Evolutionary conservation across 2,329 filamentous ascomycete genomes (phyloP), one percentile per base, ranked within the genome.

Genomic region (Balansia obtecta): DNA sequence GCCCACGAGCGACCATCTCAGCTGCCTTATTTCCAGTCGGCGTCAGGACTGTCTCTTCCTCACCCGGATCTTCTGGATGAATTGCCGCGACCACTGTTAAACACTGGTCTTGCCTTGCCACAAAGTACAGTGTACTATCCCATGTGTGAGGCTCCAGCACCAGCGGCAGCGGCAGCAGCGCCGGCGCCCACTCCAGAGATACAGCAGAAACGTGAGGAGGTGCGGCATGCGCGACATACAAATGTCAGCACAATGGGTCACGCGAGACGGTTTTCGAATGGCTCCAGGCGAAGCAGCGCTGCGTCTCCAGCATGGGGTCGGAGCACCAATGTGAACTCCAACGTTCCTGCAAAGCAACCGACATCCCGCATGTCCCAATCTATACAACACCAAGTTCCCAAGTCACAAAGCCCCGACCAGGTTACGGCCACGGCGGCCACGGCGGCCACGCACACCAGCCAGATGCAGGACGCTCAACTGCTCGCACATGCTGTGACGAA

Each of bases 21-120:
- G 34, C 38, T 53, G 6, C 55, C 61, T 22, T 63, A 65, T 51
- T 66, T 63, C 33, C 60, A 60, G 37, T 53, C 61, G n/a, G 50
- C 55, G 10, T 56, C 63, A 9, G 59, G 54, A 16, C 45, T 63
- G 15, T 48, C 54, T 12, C 53, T 63, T 16, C 54, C 63, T 9
- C 61, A 62, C n/a, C 51, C 56, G 22, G 57, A 60, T 37, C 43
- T 49, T 22, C 33, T 51, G 32, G 52, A 47, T 7, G 46, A 49
- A 13, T n/a, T 50, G 12, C 49, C 42, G 18, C 46, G 43, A 16
- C 7, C 46, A 20, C 16, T 32, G 5, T 40, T 50, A 6, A 30
- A 48, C 20, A 32, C 53, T 16, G 50, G 45, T 9, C 41, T 60
- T 20, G 48, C 58, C 10, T 33, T 59, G 34, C 53, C 59, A 2